Evolutionary conservation across 2,329 filamentous ascomycete species (phyloP).

Genomic region (Sporothrix dimorphospora): DNA sequence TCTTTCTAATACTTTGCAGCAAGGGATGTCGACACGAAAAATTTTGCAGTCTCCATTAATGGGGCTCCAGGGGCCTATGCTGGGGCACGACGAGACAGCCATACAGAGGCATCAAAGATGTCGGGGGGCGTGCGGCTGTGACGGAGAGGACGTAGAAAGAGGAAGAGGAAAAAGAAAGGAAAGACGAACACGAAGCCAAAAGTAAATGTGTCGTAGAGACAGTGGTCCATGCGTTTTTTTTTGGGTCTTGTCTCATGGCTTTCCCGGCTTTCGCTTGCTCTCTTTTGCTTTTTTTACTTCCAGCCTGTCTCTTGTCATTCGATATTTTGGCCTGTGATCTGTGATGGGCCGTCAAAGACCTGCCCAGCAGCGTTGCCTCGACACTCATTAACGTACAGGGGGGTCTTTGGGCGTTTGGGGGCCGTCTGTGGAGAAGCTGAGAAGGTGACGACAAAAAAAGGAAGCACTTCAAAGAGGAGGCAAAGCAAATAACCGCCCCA

Average conservation of each 20-base stretch:
- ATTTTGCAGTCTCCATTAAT: slow-evolving; percentile 20
- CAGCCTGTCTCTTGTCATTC: slow-evolving; percentile 7
- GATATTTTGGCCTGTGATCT: not conserved
- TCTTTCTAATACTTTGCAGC: slow-evolving; percentile 15
- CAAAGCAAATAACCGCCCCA: slow-evolving; percentile 14
- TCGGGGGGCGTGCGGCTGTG: not conserved
- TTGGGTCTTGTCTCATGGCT: not conserved
- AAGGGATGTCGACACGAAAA: slow-evolving; percentile 9
- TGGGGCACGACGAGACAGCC: not conserved
- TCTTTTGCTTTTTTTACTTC: not conserved
- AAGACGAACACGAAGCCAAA: not conserved
- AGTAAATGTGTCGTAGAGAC: slow-evolving; percentile 1
- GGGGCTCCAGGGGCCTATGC: not conserved
- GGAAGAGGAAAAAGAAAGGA: not conserved
- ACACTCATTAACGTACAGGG: not conserved
- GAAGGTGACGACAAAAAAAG: slow-evolving; percentile 12
- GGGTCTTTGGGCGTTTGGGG: not conserved
- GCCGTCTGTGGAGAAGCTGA: slow-evolving; percentile 19
- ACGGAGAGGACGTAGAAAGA: not conserved
- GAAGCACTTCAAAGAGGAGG: not conserved
- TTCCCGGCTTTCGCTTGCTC: not conserved
- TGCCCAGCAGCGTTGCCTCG: slow-evolving; percentile 14
- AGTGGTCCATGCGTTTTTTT: not conserved
- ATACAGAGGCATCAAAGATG: not conserved
- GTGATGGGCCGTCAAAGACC: not conserved